A percentile compares a stretch with the other conserved stretches of the same genome.
These are phyloP conservation scores for Claviceps fusiformis DNA, from an alignment of 2,329 filamentous ascomycete genomes.

Conservation along the genomic window DNA sequence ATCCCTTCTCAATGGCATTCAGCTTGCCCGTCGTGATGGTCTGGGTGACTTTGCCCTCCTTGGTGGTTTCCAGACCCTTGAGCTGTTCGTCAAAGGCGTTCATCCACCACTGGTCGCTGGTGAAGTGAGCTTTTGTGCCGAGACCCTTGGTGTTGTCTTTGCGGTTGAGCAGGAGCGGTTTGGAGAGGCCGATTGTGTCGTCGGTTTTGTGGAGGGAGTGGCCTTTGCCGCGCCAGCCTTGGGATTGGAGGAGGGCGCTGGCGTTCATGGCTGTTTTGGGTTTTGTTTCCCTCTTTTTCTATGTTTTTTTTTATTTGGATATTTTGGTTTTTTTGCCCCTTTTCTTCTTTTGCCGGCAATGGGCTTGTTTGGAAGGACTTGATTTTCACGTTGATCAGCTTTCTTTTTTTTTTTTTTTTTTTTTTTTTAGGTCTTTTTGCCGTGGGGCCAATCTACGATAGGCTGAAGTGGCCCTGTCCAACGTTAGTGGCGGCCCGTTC, in stretches of 20 bases:
- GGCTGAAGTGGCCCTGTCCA: not conserved
- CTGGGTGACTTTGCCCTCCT: slow-evolving; percentile 42
- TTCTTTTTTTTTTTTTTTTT: not conserved
- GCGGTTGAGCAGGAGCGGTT: slow-evolving; percentile 69
- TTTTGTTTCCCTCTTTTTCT: not conserved
- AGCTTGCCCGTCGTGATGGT: slow-evolving; percentile 39
- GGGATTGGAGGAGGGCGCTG: slow-evolving; percentile 64
- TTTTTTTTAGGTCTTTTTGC: too few relatives aligned
- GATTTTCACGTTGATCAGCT: not conserved
- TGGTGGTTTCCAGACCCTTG: slow-evolving; percentile 58
- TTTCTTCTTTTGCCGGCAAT: not conserved
- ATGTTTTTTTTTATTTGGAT: not conserved
- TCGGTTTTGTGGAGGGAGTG: slow-evolving; percentile 70
- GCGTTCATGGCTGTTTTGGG: slow-evolving; percentile 53
- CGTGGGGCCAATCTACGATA: not conserved
- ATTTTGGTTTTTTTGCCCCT: too few relatives aligned
- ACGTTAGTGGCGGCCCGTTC: not conserved
- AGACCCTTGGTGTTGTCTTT: slow-evolving; percentile 73
- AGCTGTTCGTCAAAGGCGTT: slow-evolving; percentile 86
- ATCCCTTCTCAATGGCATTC: slow-evolving; percentile 40
- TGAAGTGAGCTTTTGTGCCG: slow-evolving; percentile 57
- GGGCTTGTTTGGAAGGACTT: not conserved
- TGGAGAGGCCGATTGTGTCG: slow-evolving; percentile 63
- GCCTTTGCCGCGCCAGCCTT: slow-evolving; percentile 83
- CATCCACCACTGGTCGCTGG: slow-evolving; percentile 90